These are phyloP conservation scores for Diaporthe citriasiana DNA, from an alignment of 2,329 filamentous ascomycete genomes.

Conservation along the genomic window DNA sequence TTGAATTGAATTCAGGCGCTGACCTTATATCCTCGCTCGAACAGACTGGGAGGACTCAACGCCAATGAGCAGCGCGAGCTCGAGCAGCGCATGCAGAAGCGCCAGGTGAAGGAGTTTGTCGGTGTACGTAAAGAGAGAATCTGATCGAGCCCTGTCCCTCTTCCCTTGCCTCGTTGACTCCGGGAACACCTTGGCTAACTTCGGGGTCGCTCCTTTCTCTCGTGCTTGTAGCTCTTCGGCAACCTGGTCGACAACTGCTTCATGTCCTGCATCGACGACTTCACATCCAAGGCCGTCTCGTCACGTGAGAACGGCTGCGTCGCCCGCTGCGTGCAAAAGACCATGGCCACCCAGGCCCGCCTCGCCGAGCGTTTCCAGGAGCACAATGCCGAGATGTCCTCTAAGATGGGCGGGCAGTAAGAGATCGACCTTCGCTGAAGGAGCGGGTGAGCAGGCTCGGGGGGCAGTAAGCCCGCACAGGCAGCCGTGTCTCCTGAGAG, in stretches of 20 bases:
- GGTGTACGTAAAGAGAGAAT: constrained; percentile 72
- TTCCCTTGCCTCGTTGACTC: neutral
- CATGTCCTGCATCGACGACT: constrained; percentile 96
- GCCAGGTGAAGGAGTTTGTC: constrained; percentile 99
- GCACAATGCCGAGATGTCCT: constrained; percentile 73
- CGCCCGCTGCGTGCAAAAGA: constrained; percentile 95
- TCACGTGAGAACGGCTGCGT: constrained; percentile 92
- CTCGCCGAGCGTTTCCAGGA: constrained; percentile 91
- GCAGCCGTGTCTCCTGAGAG: neutral
- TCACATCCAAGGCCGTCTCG: constrained; percentile 95
- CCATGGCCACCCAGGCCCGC: constrained; percentile 90
- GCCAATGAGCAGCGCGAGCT: constrained; percentile 90
- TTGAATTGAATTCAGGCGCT: constrained; percentile 1
- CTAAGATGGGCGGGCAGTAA: constrained; percentile 65
- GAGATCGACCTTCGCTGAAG: constrained; percentile 12
- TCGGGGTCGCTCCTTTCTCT: constrained; percentile 23
- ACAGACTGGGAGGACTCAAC: constrained; percentile 67
- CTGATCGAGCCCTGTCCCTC: neutral
- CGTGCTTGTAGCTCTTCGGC: constrained; percentile 64
- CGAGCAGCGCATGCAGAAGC: constrained; percentile 93
- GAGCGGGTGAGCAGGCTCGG: neutral
- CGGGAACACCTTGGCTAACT: neutral
- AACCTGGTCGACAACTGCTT: constrained; percentile 91
- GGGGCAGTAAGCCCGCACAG: neutral
- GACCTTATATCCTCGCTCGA: constrained; percentile 17